Evolutionary conservation across 2,329 filamentous ascomycete genomes (phyloP).

Genomic region (Claviceps africana): DNA sequence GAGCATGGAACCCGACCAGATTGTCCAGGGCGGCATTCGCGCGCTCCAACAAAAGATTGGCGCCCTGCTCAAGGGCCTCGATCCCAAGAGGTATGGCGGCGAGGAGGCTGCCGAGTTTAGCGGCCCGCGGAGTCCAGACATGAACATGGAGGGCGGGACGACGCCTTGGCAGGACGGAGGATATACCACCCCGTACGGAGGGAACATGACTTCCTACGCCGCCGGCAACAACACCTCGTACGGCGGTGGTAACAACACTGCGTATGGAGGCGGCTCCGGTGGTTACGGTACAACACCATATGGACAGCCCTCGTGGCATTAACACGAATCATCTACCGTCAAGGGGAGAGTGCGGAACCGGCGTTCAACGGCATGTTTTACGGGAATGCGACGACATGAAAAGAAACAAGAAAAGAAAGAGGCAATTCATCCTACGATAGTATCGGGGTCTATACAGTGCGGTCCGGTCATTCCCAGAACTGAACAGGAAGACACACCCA

Average conservation of each 20-base stretch:
- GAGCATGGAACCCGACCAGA: constrained; percentile 75
- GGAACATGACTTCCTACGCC: constrained; percentile 44
- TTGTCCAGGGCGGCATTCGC: constrained; percentile 78
- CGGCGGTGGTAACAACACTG: constrained; percentile 48
- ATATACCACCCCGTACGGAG: constrained; percentile 55
- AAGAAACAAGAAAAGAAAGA: background rate
- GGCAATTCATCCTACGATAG: background rate
- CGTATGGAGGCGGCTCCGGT: constrained; percentile 45
- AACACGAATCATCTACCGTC: background rate
- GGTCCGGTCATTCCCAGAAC: background rate
- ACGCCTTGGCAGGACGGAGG: constrained; percentile 48
- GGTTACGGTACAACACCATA: constrained; percentile 33
- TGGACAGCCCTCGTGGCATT: constrained; percentile 37
- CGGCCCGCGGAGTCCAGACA: constrained; percentile 52
- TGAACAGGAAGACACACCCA: background rate
- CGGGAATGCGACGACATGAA: background rate
- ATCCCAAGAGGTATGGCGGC: constrained; percentile 33
- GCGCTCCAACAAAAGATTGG: constrained; percentile 86
- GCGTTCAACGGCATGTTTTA: constrained; percentile 4
- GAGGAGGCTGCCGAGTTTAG: constrained; percentile 48
- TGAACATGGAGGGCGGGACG: constrained; percentile 42
- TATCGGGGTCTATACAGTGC: constrained; percentile 3
- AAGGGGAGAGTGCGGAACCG: background rate
- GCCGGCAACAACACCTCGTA: constrained; percentile 54
- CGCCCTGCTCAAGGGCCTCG: constrained; percentile 49